A percentile compares a stretch with the other conserved stretches of the same genome.
phyloP scores from a whole-genome alignment of 176 grass and related monocot species.

The Eragrostis curvula region DNA sequence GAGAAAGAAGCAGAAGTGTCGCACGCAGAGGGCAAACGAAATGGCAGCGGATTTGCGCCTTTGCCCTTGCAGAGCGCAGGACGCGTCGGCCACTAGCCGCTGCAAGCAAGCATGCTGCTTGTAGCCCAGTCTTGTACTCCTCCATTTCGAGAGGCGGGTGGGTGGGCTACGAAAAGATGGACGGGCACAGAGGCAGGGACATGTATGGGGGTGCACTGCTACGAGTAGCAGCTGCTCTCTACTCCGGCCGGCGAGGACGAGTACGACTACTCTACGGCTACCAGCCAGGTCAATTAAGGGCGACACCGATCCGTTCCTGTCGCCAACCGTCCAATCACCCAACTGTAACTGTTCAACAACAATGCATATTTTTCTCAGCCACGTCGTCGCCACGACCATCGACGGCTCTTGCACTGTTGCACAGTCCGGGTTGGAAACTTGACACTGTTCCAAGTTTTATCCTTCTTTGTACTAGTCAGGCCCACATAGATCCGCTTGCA shows the following conservation, averaged over 20 bases:
- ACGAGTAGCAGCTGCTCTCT: neutral
- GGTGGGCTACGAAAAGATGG: neutral
- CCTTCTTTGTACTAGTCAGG: too few relatives aligned
- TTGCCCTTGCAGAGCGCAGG: neutral
- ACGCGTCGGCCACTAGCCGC: neutral
- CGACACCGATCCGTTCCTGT: neutral
- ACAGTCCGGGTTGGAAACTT: too few relatives aligned
- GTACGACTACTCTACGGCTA: neutral
- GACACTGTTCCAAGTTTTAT: too few relatives aligned
- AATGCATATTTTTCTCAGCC: neutral
- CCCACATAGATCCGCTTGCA: too few relatives aligned
- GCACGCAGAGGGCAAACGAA: too few relatives aligned
- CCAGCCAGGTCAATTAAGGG: constrained; percentile 7
- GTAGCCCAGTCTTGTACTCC: neutral
- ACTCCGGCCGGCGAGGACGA: neutral
- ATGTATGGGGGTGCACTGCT: too few relatives aligned
- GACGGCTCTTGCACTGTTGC: too few relatives aligned
- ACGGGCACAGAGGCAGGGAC: neutral
- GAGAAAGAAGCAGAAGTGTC: too few relatives aligned
- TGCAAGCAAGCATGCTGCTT: neutral
- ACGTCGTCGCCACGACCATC: too few relatives aligned
- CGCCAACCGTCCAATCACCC: constrained; percentile 19
- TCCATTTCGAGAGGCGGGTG: neutral
- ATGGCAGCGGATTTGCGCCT: too few relatives aligned
- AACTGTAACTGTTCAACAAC: neutral